Conservation (phyloP, 164 flowering plant species). For the Chloranthus sessilifolius region DNA sequence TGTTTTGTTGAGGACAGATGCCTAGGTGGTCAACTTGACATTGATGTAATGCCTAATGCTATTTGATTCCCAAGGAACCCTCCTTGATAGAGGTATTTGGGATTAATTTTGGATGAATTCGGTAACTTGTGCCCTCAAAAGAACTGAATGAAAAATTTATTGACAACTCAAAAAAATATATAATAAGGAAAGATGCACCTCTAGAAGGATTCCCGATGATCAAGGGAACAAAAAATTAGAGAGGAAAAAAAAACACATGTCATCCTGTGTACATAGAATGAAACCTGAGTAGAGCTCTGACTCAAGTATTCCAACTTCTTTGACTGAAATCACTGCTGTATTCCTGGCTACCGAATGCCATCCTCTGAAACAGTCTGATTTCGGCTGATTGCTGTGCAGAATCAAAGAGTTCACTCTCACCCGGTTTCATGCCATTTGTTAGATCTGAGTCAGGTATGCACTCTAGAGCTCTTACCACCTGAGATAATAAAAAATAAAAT, state of each 20-base stretch:
- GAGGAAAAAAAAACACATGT: neutral
- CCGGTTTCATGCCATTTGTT: conserved; percentile 73
- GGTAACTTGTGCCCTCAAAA: too few species aligned
- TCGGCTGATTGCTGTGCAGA: conserved; percentile 69
- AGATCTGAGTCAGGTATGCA: conserved; percentile 40
- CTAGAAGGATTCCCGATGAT: neutral
- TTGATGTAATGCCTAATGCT: too few species aligned
- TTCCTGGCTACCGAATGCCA: conserved; percentile 79
- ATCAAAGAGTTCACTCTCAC: conserved; percentile 60
- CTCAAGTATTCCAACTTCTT: conserved; percentile 18
- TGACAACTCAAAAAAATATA: neutral
- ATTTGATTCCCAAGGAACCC: too few species aligned
- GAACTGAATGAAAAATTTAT: neutral
- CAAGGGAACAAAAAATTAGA: neutral
- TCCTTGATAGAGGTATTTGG: too few species aligned
- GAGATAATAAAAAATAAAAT: conserved; percentile 15
- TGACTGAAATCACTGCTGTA: conserved; percentile 55
- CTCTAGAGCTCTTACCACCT: conserved; percentile 81
- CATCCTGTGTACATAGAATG: neutral
- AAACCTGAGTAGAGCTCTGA: conserved; percentile 12
- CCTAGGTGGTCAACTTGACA: too few species aligned
- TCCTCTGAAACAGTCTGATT: conserved; percentile 69
- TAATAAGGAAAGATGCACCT: neutral
- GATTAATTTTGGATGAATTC: too few species aligned
- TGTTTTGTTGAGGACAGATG: too few species aligned